phyloP scores from a whole-genome alignment of 495 filamentous ascomycete genomes.

The Xylona heveae region DNA sequence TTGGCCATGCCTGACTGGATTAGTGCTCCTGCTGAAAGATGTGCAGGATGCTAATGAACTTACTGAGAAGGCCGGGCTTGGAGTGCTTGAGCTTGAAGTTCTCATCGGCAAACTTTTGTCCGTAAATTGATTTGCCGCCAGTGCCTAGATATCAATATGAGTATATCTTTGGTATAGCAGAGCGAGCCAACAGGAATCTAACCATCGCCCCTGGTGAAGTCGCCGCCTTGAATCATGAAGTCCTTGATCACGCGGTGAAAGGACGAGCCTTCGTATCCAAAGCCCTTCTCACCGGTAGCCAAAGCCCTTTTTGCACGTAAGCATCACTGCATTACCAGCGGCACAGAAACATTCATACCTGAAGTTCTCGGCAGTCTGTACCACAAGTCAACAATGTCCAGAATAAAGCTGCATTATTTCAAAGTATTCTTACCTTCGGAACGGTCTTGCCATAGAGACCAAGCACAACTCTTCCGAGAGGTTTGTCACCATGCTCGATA shows the following conservation, averaged over 20 bases:
- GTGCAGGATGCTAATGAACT: conserved; percentile 6
- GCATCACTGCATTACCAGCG: conserved; percentile 5
- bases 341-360: conserved; percentile 20
- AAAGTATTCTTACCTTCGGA: conserved; percentile 44
- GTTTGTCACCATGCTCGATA: conserved; percentile 72
- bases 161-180: conserved; percentile 1
- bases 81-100: conserved; percentile 97
- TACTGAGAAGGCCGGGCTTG: conserved; percentile 42
- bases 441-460: conserved; percentile 97
- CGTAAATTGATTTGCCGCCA: conserved; percentile 69
- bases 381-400: conserved; percentile 1
- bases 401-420: conserved; percentile 1
- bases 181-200: conserved; percentile 3
- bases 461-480: conserved; percentile 69
- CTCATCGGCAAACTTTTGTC: conserved; percentile 87
- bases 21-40: conserved; percentile 28
- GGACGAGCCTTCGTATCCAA: conserved; percentile 79
- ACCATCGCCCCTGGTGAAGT: conserved; percentile 91
- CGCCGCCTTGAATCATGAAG: conserved; percentile 99
- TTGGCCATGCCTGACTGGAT: conserved; percentile 71
- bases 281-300: conserved; percentile 92
- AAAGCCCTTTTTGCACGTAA: conserved; percentile 33
- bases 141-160: conserved; percentile 29
- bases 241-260: conserved; percentile 98
- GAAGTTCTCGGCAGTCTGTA: conserved; percentile 89